A percentile compares a stretch with the other conserved stretches of the same genome.
Evolutionary conservation across 2,329 filamentous ascomycete species (phyloP).

Genomic region (Xylariaceae sp.): DNA sequence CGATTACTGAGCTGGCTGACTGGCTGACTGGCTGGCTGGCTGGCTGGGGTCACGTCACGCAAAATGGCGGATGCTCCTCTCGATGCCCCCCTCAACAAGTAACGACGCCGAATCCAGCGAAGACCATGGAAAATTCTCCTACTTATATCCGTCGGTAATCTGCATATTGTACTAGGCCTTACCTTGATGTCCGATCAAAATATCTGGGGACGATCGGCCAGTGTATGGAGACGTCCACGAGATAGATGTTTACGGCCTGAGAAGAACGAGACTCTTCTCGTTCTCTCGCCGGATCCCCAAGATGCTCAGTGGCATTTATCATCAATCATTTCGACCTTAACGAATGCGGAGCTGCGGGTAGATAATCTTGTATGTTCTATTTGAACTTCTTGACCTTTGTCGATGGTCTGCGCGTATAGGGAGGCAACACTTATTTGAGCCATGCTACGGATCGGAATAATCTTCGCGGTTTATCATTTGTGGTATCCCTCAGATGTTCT

Average conservation of each 20-base stretch:
- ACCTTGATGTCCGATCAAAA: background rate
- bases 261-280: too few relatives aligned
- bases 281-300: too few relatives aligned
- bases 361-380: too few relatives aligned
- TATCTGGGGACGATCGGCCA: background rate
- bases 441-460: too few relatives aligned
- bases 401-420: too few relatives aligned
- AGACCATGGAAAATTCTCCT: background rate
- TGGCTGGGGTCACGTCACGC: constrained; percentile 11
- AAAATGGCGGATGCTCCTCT: constrained; percentile 4
- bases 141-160: constrained; percentile 9
- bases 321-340: too few relatives aligned
- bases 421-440: background rate
- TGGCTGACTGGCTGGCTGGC: too few relatives aligned
- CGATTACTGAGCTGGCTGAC: background rate
- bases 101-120: background rate
- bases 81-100: background rate
- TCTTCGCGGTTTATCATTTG: too few relatives aligned
- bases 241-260: background rate
- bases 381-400: background rate
- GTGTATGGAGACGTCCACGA: background rate
- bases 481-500: too few relatives aligned
- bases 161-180: constrained; percentile 7
- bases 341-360: too few relatives aligned
- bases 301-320: too few relatives aligned